These are phyloP conservation scores for Rhinocladiella similis DNA, from an alignment of 2,329 filamentous ascomycete genomes.

Conservation along the genomic window DNA sequence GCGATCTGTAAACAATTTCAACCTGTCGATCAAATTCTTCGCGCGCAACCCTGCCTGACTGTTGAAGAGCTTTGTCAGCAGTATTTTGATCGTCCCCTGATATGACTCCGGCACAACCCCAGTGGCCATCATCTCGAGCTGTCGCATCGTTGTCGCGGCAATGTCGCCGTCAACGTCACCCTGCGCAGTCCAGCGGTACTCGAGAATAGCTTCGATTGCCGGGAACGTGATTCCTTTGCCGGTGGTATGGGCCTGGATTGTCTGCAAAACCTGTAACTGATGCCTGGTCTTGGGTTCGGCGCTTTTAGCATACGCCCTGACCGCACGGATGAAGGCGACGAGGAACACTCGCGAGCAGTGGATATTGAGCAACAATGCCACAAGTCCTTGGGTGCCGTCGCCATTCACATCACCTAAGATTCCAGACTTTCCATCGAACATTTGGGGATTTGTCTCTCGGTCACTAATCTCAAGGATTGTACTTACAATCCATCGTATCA, in stretches of 20 bases:
- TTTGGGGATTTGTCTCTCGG: constrained; percentile 29
- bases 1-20: constrained; percentile 54
- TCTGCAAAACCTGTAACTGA: constrained; percentile 52
- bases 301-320: constrained; percentile 24
- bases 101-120: constrained; percentile 24
- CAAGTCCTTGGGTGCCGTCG: constrained; percentile 36
- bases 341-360: constrained; percentile 74
- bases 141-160: constrained; percentile 18
- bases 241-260: constrained; percentile 35
- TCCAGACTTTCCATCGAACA: constrained; percentile 22
- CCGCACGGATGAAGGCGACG: constrained; percentile 49
- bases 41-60: constrained; percentile 67
- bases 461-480: constrained; percentile 50
- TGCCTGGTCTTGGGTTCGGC: constrained; percentile 61
- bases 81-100: constrained; percentile 57
- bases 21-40: constrained; percentile 61
- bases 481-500: constrained; percentile 57
- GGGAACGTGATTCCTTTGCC: constrained; percentile 24
- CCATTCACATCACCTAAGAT: constrained; percentile 21
- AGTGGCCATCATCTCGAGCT: constrained; percentile 30
- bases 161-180: constrained; percentile 30
- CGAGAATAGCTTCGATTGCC: constrained; percentile 27
- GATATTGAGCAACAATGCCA: constrained; percentile 63
- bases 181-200: constrained; percentile 26
- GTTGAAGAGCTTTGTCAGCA: constrained; percentile 64